Percentiles rank a stretch among this genome's conserved stretches.
These are phyloP conservation scores for Venturiaceae sp. DNA, from an alignment of 2,329 filamentous ascomycete species.

Conservation along the genomic window DNA sequence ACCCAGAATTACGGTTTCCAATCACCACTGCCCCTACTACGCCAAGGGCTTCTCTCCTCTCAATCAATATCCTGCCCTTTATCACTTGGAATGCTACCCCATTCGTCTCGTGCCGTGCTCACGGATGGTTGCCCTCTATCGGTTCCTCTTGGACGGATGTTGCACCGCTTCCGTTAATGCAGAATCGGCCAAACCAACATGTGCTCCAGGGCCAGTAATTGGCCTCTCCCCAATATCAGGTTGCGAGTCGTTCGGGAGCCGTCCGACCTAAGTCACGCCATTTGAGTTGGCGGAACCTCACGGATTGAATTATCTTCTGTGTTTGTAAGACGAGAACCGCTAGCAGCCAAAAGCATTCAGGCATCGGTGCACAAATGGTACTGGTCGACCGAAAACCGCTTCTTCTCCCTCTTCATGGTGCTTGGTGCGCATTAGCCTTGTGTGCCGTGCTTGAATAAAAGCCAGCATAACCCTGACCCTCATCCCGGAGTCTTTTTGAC, in stretches of 20 bases:
- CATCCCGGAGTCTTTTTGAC: not conserved
- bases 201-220: not conserved
- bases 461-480: constrained; percentile 6
- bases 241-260: not conserved
- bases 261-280: not conserved
- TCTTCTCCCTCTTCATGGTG: not conserved
- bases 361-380: not conserved
- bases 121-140: not conserved
- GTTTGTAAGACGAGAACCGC: constrained; percentile 2
- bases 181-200: constrained; percentile 4
- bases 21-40: not conserved
- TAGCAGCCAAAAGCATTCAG: not conserved
- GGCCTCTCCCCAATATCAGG: not conserved
- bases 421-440: constrained; percentile 1
- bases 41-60: not conserved
- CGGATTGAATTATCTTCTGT: not conserved
- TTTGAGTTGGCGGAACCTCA: not conserved
- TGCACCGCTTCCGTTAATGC: constrained; percentile 5
- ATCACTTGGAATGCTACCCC: constrained; percentile 4
- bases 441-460: constrained; percentile 5
- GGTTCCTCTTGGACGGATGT: not conserved
- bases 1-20: not conserved
- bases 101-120: not conserved
- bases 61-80: not conserved
- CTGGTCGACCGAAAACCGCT: not conserved